These are phyloP conservation scores for Phytophthora foliorum DNA, from an alignment of 352 stramenopile species.

Conservation along the genomic window DNA sequence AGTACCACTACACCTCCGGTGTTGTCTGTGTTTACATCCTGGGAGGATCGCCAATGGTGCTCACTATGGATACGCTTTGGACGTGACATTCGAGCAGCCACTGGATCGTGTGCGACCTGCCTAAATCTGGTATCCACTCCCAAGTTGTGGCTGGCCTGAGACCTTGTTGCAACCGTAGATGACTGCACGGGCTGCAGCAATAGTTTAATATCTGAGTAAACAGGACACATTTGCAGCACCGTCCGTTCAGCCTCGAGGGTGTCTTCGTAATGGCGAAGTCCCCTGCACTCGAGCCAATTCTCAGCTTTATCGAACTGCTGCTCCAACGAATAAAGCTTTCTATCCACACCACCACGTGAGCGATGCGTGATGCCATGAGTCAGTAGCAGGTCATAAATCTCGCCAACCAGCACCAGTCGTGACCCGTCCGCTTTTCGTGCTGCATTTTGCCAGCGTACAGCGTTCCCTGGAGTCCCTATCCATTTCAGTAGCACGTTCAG, in stretches of 20 bases:
- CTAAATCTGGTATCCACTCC: conserved; percentile 8
- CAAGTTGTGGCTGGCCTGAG: background rate
- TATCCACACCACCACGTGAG: background rate
- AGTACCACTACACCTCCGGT: conserved; percentile 2
- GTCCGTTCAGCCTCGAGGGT: background rate
- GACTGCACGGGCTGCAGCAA: background rate
- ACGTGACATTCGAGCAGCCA: background rate
- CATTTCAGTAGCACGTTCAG: conserved; percentile 20
- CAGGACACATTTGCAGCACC: conserved; percentile 19
- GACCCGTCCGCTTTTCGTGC: conserved; percentile 10
- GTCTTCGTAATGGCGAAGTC: conserved; percentile 9
- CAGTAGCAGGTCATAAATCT: conserved; percentile 24
- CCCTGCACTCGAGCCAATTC: conserved; percentile 11
- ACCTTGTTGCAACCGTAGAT: background rate
- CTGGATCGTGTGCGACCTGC: background rate
- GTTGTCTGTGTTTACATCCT: background rate
- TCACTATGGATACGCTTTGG: conserved; percentile 12
- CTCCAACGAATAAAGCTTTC: conserved; percentile 19
- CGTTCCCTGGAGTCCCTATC: conserved; percentile 19
- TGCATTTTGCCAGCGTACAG: conserved; percentile 19
- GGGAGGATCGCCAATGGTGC: background rate
- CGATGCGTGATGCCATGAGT: conserved; percentile 15
- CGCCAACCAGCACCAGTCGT: background rate
- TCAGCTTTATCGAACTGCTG: conserved; percentile 25
- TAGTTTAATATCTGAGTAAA: conserved; percentile 5